These are phyloP conservation scores for Meredithiella fracta DNA, from an alignment of 2,329 filamentous ascomycete genomes.

Conservation along the genomic window DNA sequence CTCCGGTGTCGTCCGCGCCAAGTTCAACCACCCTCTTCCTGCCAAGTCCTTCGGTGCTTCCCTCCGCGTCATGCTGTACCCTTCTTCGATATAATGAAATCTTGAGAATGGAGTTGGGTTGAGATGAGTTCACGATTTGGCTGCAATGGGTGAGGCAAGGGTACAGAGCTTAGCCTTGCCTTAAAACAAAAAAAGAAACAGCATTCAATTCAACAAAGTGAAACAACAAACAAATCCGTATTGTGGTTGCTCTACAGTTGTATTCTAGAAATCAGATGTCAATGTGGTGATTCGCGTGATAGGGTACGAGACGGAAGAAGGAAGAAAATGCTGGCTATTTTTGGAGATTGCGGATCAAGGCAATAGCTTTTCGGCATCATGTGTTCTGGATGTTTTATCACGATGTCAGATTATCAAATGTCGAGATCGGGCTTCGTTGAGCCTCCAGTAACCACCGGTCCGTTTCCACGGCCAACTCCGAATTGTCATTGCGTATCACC, in stretches of 20 bases:
- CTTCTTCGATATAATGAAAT: constrained; percentile 73
- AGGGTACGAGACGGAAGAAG: too few species aligned
- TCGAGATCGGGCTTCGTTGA: too few species aligned
- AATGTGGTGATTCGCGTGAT: not conserved
- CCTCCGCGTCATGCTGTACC: constrained; percentile 95
- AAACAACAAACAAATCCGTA: constrained; percentile 10
- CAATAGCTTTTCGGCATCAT: too few species aligned
- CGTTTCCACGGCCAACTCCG: too few species aligned
- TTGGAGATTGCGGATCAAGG: too few species aligned
- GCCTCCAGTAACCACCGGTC: too few species aligned
- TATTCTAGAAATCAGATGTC: not conserved
- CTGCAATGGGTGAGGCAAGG: constrained; percentile 41
- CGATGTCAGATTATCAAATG: too few species aligned
- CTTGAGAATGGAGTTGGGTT: constrained; percentile 41
- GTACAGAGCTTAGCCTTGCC: constrained; percentile 36
- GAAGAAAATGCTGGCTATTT: too few species aligned
- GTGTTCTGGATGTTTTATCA: too few species aligned
- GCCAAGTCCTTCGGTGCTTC: constrained; percentile 92
- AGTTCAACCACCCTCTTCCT: constrained; percentile 92
- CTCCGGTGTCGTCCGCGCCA: constrained; percentile 93
- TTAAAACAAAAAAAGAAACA: constrained; percentile 31
- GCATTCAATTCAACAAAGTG: constrained; percentile 15
- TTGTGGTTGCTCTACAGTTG: not conserved
- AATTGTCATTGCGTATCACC: too few species aligned
- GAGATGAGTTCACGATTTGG: constrained; percentile 43